Evolutionary conservation across 129 eudicot genomes (phyloP), one percentile per base, ranked within the genome.

Genomic region (Artemisia annua): DNA sequence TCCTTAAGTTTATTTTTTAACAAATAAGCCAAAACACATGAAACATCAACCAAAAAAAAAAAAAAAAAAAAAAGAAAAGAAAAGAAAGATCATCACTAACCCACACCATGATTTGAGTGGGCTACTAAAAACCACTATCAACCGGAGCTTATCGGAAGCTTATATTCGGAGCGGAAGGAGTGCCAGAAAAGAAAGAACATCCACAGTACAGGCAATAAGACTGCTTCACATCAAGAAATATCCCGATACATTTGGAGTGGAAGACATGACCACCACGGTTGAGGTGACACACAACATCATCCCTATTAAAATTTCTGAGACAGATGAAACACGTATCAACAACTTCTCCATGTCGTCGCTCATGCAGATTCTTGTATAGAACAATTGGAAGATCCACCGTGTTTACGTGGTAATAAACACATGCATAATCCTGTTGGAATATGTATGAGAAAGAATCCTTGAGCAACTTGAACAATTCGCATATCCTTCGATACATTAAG

Each of bases 281-380:
- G 56, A 75, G 79, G 11, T 43, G 19, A 52, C 72, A 56, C 50
- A 75, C 79, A 7, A 65, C 79, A 15, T 75, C 72, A 32, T 65
- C 72, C 3, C 26, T 35, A 7, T 14, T 64, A 24, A 63, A 75
- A 75, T 39, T 39, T 13, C 11, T 24, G 11, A 32, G 66, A 3
- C 79, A 75, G 4, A 74, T 32, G 44, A 63, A 74, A 54, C 79
- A 74, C 11, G 28, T 75, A 51, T 75, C 65, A 4, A 63, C 79
- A 28, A 75, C 24, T 0, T 35, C 43, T 52, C 64, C 53, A 19
- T 22, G 72, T 15, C 72, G 77, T 52, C 79, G 63, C 0, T 63
- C 79, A 24, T 64, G 72, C 44, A 75, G 63, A 64, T 64, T 63
- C n/a, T 66, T 39, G 11, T 39, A 39, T 39, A 7, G 46, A 39